Percentiles rank a stretch among this genome's conserved stretches.
Conservation (phyloP, 2,329 filamentous ascomycete species). For the Lasiodiplodia theobromae region DNA sequence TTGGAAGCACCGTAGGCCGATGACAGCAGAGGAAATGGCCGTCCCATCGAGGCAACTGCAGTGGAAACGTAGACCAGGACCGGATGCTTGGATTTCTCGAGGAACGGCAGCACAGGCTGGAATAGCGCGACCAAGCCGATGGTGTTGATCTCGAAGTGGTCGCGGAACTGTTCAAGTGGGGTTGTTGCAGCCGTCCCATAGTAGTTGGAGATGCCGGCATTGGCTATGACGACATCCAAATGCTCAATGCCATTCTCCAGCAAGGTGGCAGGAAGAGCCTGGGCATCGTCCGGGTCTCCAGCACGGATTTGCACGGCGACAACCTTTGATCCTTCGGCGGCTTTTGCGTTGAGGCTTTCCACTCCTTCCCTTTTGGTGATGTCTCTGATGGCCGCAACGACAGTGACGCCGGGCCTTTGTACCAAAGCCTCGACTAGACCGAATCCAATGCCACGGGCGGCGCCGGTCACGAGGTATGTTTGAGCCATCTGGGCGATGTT, state of each 20-base stretch:
- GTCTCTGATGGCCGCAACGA: slow-evolving; percentile 10
- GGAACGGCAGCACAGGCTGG: slow-evolving; percentile 39
- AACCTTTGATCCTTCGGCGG: slow-evolving; percentile 14
- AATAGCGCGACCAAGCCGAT: slow-evolving; percentile 53
- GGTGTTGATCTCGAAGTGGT: slow-evolving; percentile 37
- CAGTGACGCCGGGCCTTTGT: slow-evolving; percentile 1
- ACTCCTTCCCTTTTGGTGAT: slow-evolving; percentile 13
- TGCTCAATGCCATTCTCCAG: not conserved
- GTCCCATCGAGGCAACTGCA: slow-evolving; percentile 2
- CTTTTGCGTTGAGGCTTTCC: slow-evolving; percentile 13
- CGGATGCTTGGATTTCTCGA: slow-evolving; percentile 36
- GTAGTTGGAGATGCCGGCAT: slow-evolving; percentile 17
- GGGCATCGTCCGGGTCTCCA: not conserved
- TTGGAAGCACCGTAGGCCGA: slow-evolving; percentile 32
- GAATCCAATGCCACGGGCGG: slow-evolving; percentile 11
- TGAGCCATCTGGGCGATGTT: not conserved
- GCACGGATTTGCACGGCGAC: slow-evolving; percentile 14
- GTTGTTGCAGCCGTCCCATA: not conserved
- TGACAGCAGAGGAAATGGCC: not conserved
- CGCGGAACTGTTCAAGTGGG: not conserved
- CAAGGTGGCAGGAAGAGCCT: not conserved
- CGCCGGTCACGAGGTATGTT: slow-evolving; percentile 20
- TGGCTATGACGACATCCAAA: slow-evolving; percentile 15
- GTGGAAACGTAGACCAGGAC: slow-evolving; percentile 7
- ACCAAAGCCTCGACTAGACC: slow-evolving; percentile 5